A percentile compares a stretch with the other conserved stretches of the same genome.
Evolutionary conservation across 306 rosid species (phyloP).

Genomic region (Begonia peltatifolia): DNA sequence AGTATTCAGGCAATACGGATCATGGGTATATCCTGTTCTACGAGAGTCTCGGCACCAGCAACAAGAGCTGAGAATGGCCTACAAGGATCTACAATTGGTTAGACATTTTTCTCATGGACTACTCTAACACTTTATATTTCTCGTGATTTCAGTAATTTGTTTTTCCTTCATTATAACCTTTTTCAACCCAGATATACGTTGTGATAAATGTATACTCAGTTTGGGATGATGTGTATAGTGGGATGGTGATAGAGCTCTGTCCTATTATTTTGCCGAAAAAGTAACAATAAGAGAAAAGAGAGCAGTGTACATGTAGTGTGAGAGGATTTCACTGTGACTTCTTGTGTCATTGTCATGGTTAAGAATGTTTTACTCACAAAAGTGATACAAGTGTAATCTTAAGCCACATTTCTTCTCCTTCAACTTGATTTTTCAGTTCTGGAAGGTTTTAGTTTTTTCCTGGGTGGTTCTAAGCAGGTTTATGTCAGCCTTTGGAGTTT

Average conservation of each 20-base stretch:
- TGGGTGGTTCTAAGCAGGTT: too few relatives aligned
- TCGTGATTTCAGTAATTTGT: background rate
- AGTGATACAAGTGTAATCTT: background rate
- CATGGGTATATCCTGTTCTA: conserved; percentile 97
- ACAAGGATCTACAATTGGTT: background rate
- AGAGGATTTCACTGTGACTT: conserved; percentile 21
- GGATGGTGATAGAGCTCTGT: background rate
- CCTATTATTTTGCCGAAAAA: background rate
- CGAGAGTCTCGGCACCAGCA: conserved; percentile 61
- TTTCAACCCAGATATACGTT: background rate
- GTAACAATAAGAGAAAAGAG: conserved; percentile 15
- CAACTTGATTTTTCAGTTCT: too few relatives aligned
- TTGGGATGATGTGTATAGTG: background rate
- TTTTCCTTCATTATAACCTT: background rate
- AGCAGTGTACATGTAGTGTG: conserved; percentile 42
- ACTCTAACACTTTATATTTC: background rate
- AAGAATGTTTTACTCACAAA: conserved; percentile 14
- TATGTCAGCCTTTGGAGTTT: too few relatives aligned
- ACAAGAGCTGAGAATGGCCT: conserved; percentile 29
- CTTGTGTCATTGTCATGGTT: conserved; percentile 27
- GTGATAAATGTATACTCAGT: background rate
- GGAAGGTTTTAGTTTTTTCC: too few relatives aligned
- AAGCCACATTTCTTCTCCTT: too few relatives aligned
- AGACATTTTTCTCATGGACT: background rate
- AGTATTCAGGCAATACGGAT: conserved; percentile 89